phyloP scores from a whole-genome alignment of 23 red algal genomes.

The Agarophyton chilense region DNA sequence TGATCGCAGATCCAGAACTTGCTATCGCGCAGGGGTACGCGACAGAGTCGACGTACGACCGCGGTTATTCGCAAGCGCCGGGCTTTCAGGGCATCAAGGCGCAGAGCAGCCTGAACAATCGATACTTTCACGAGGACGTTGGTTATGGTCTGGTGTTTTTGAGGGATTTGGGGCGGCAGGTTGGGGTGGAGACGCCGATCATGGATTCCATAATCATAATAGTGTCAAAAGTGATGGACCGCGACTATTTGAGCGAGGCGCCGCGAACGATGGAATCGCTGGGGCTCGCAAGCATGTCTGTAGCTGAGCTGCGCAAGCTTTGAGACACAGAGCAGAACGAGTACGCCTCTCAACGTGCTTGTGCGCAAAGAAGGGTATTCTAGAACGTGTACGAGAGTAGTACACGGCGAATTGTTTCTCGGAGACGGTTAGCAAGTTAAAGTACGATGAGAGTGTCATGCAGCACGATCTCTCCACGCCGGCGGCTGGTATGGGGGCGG shows the following conservation, averaged over 20 bases:
- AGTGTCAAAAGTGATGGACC: constrained; percentile 1
- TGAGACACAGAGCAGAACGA: too few relatives aligned
- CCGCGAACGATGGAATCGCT: constrained; percentile 15
- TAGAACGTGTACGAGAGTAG: too few relatives aligned
- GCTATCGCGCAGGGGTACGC: neutral
- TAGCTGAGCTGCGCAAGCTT: neutral
- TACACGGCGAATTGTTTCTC: too few relatives aligned
- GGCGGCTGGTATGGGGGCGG: too few relatives aligned
- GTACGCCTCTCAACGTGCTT: too few relatives aligned
- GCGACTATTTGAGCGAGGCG: neutral
- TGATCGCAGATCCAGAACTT: neutral
- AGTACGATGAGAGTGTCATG: too few relatives aligned
- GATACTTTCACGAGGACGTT: constrained; percentile 29
- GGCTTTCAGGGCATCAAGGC: constrained; percentile 24
- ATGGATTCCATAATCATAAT: neutral
- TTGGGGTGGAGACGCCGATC: neutral
- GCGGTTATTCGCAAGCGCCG: neutral
- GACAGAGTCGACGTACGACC: neutral
- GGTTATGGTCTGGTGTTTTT: constrained; percentile 16
- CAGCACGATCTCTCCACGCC: too few relatives aligned
- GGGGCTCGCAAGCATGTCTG: neutral
- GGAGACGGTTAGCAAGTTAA: too few relatives aligned
- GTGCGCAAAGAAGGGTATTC: too few relatives aligned
- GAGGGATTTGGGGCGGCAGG: neutral
- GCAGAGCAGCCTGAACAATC: constrained; percentile 35